phyloP scores from a whole-genome alignment of 441 rosid species.

The Aleurites moluccanus region DNA sequence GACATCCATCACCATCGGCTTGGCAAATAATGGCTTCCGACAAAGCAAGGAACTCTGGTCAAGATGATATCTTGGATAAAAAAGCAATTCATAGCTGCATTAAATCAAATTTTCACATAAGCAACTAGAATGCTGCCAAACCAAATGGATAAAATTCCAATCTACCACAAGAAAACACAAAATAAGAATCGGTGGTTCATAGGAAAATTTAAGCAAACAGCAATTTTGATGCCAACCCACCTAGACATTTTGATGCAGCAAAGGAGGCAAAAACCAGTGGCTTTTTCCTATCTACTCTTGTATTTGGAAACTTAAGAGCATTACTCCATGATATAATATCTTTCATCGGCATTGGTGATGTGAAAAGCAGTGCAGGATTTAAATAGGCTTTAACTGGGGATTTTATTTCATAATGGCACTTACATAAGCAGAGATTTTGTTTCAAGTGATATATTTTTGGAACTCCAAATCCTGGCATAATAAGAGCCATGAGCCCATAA shows the following conservation, averaged over 20 bases:
- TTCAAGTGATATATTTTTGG: not conserved
- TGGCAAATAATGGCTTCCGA: conserved; percentile 80
- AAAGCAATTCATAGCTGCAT: conserved; percentile 90
- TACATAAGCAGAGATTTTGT: not conserved
- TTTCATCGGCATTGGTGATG: not conserved
- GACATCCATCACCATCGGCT: conserved; percentile 98
- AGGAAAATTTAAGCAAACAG: not conserved
- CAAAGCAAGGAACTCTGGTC: conserved; percentile 91
- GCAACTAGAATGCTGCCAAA: conserved; percentile 6
- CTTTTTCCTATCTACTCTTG: not conserved
- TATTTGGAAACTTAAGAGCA: not conserved
- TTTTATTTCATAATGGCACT: not conserved
- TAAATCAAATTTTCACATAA: conserved; percentile 13
- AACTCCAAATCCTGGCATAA: not conserved
- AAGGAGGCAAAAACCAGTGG: not conserved
- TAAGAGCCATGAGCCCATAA: not conserved
- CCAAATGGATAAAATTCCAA: not conserved
- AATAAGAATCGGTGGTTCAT: not conserved
- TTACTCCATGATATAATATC: not conserved
- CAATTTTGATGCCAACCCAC: not conserved
- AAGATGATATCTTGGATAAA: conserved; percentile 96
- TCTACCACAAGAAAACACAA: conserved; percentile 9
- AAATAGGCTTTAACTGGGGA: not conserved
- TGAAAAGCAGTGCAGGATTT: not conserved
- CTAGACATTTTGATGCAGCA: not conserved